A percentile compares a stretch with the other conserved stretches of the same genome.
Conservation (phyloP, 345 rosid genomes). For the Gynandropsis gynandra region DNA sequence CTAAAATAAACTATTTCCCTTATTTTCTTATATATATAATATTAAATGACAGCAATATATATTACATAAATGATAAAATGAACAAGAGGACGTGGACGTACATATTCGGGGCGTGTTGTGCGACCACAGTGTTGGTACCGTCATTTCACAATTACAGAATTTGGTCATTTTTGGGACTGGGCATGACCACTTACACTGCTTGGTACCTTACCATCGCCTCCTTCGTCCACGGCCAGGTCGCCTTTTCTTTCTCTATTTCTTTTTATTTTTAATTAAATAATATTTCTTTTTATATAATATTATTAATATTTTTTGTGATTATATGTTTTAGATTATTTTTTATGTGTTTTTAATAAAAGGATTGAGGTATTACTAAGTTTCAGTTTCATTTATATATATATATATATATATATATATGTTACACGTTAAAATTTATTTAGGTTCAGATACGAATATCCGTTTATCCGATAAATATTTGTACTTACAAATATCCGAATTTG, state of each 20-base stretch:
- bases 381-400: too few species aligned
- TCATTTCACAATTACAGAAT: conserved; percentile 93
- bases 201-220: conserved; percentile 88
- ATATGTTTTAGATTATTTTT: too few species aligned
- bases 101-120: conserved; percentile 98
- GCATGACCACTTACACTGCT: conserved; percentile 96
- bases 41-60: conserved; percentile 55
- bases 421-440: too few species aligned
- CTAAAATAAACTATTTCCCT: too few species aligned
- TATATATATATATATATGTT: too few species aligned
- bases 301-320: too few species aligned
- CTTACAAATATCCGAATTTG: too few species aligned
- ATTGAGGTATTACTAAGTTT: too few species aligned
- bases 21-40: conserved; percentile 7
- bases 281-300: not conserved
- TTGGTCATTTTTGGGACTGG: conserved; percentile 96
- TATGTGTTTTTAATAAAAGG: too few species aligned
- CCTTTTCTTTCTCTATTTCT: not conserved
- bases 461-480: too few species aligned
- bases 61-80: conserved; percentile 79
- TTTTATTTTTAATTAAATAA: not conserved
- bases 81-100: conserved; percentile 99
- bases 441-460: too few species aligned
- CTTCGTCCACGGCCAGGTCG: conserved; percentile 71
- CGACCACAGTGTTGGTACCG: conserved; percentile 93